Percentiles rank a stretch among this genome's conserved stretches.
phyloP scores from a whole-genome alignment of 2,329 filamentous ascomycete species.

The Diplocarpon mali region DNA sequence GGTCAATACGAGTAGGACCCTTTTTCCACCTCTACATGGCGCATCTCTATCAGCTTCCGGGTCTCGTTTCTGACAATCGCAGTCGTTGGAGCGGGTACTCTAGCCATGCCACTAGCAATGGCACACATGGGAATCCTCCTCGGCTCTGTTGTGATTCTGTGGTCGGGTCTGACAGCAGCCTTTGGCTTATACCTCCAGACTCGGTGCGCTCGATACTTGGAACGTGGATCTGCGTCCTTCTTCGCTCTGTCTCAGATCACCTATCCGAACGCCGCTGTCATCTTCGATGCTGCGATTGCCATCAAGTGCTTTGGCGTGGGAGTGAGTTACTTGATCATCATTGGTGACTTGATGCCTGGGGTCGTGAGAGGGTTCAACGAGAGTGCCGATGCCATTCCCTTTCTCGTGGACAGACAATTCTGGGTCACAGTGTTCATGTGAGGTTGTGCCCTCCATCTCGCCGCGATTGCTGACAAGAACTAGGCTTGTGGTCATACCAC shows the following conservation, averaged over 20 bases:
- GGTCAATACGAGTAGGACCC: slow-evolving; percentile 78
- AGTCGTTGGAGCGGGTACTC: slow-evolving; percentile 89
- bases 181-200: slow-evolving; percentile 94
- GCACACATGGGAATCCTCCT: slow-evolving; percentile 91
- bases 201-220: slow-evolving; percentile 84
- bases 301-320: slow-evolving; percentile 98
- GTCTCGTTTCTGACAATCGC: neutral
- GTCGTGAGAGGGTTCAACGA: slow-evolving; percentile 74
- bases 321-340: slow-evolving; percentile 96
- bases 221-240: slow-evolving; percentile 80
- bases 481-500: slow-evolving; percentile 81
- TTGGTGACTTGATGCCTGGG: slow-evolving; percentile 95
- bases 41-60: neutral
- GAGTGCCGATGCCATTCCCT: slow-evolving; percentile 51
- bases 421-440: slow-evolving; percentile 97
- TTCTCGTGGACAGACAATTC: slow-evolving; percentile 81
- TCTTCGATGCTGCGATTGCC: slow-evolving; percentile 92
- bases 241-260: slow-evolving; percentile 96
- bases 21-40: neutral
- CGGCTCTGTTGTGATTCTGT: slow-evolving; percentile 74
- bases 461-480: slow-evolving; percentile 8
- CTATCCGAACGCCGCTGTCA: slow-evolving; percentile 87
- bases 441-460: slow-evolving; percentile 1
- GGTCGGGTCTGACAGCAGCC: slow-evolving; percentile 79
- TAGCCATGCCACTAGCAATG: slow-evolving; percentile 87